These are phyloP conservation scores for Solanum acaule DNA, from an alignment of 257 asterid species.

Conservation along the genomic window DNA sequence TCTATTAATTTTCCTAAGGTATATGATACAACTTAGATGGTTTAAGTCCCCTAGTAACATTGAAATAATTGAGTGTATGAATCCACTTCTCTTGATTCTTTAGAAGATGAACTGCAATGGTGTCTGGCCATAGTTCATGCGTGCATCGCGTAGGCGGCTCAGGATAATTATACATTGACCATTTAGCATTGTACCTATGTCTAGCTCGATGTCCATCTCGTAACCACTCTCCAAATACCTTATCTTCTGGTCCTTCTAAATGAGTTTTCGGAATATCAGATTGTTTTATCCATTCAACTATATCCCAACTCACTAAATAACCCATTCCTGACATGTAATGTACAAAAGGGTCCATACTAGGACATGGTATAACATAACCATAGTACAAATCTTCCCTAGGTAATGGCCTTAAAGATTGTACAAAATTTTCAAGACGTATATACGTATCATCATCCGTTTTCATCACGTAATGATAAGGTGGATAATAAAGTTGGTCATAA, in stretches of 20 bases:
- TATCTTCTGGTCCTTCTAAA: slow-evolving; percentile 74
- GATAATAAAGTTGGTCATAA: slow-evolving; percentile 14
- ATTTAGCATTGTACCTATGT: slow-evolving; percentile 78
- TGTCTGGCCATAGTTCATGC: slow-evolving; percentile 85
- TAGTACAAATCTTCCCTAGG: slow-evolving; percentile 67
- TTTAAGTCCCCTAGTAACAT: slow-evolving; percentile 55
- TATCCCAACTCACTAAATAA: slow-evolving; percentile 78
- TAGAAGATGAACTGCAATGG: slow-evolving; percentile 70
- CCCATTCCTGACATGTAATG: slow-evolving; percentile 99
- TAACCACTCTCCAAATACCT: slow-evolving; percentile 70
- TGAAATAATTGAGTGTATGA: slow-evolving; percentile 61
- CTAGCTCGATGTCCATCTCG: slow-evolving; percentile 60
- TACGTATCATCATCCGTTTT: slow-evolving; percentile 85
- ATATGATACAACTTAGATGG: slow-evolving; percentile 77
- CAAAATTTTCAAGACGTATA: slow-evolving; percentile 51
- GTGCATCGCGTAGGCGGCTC: slow-evolving; percentile 73
- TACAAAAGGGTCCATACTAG: slow-evolving; percentile 76
- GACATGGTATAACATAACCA: slow-evolving; percentile 83
- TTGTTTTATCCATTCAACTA: slow-evolving; percentile 68
- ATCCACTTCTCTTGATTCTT: slow-evolving; percentile 92
- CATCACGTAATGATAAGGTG: slow-evolving; percentile 80
- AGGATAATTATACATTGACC: slow-evolving; percentile 89
- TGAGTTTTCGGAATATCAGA: slow-evolving; percentile 60
- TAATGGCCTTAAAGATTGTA: slow-evolving; percentile 45
- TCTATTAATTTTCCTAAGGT: slow-evolving; percentile 7